These are phyloP conservation scores for Blastocystis sp. DNA, from an alignment of 352 stramenopile species.

Conservation along the genomic window DNA sequence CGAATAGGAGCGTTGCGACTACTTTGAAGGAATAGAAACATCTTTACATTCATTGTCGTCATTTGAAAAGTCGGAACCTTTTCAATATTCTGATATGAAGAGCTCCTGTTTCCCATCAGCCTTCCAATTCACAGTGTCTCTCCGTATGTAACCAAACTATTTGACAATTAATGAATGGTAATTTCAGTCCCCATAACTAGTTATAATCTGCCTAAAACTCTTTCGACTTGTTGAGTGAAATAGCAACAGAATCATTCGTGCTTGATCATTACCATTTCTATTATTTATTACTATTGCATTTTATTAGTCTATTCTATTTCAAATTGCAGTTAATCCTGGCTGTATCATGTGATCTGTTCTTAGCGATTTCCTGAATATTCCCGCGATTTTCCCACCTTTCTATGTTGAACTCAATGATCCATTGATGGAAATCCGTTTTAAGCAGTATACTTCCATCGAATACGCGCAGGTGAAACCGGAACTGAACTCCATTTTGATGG, in stretches of 20 bases:
- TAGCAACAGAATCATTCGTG: too few relatives aligned
- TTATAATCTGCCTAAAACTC: too few relatives aligned
- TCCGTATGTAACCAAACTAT: neutral
- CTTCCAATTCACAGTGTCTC: neutral
- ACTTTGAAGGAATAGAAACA: neutral
- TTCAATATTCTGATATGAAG: neutral
- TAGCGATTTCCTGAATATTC: too few relatives aligned
- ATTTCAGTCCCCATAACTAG: too few relatives aligned
- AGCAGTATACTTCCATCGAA: neutral
- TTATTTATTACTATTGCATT: too few relatives aligned
- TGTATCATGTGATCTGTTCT: too few relatives aligned
- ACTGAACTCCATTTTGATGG: constrained; percentile 14
- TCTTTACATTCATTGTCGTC: neutral
- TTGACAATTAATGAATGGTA: neutral
- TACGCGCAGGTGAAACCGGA: neutral
- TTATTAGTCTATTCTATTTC: too few relatives aligned
- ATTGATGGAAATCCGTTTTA: neutral
- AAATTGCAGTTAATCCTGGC: too few relatives aligned
- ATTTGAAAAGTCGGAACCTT: constrained; percentile 22
- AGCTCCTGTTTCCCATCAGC: constrained; percentile 23
- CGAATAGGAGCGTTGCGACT: neutral
- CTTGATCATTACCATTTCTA: too few relatives aligned
- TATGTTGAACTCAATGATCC: neutral
- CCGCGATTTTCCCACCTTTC: neutral
- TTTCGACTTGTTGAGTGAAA: too few relatives aligned